phyloP scores from a whole-genome alignment of 306 rosid species.

The Medicago ruthenica region DNA sequence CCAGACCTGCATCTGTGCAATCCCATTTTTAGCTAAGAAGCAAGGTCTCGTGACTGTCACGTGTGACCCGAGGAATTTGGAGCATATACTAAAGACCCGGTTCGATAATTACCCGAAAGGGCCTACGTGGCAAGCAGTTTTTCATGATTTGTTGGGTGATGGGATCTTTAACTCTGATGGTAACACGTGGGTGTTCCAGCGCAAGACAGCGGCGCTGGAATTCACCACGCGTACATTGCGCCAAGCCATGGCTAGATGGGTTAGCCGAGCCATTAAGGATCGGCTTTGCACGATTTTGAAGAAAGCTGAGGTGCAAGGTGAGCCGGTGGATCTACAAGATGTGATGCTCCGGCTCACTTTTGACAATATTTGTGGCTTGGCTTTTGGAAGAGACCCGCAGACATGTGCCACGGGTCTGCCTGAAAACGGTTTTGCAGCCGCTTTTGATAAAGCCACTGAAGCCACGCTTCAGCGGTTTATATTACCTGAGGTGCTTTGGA shows the following conservation, averaged over 20 bases:
- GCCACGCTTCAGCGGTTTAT: conserved; percentile 87
- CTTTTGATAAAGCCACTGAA: conserved; percentile 87
- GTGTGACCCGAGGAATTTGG: conserved; percentile 88
- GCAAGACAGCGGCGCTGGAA: conserved; percentile 91
- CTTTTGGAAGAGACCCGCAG: conserved; percentile 80
- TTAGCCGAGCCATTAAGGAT: conserved; percentile 81
- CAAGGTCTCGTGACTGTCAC: conserved; percentile 99
- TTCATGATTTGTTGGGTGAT: conserved; percentile 84
- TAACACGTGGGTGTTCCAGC: conserved; percentile 91
- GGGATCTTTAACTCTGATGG: conserved; percentile 95
- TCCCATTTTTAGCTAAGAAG: conserved; percentile 77
- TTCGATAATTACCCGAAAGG: conserved; percentile 94
- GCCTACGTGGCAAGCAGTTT: conserved; percentile 92
- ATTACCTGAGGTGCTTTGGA: conserved; percentile 79
- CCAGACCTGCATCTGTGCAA: conserved; percentile 96
- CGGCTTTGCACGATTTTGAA: conserved; percentile 67
- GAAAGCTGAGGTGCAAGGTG: conserved; percentile 51
- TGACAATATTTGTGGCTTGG: conserved; percentile 90
- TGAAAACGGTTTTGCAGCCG: conserved; percentile 64
- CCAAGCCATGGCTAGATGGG: conserved; percentile 98
- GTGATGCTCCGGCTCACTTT: conserved; percentile 83
- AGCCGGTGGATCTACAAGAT: conserved; percentile 77
- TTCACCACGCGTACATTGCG: conserved; percentile 87
- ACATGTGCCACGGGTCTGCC: conserved; percentile 71
- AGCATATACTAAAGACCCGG: conserved; percentile 83